Conservation (phyloP, 2,329 filamentous ascomycete species). For the Plenodomus biglobosus region DNA sequence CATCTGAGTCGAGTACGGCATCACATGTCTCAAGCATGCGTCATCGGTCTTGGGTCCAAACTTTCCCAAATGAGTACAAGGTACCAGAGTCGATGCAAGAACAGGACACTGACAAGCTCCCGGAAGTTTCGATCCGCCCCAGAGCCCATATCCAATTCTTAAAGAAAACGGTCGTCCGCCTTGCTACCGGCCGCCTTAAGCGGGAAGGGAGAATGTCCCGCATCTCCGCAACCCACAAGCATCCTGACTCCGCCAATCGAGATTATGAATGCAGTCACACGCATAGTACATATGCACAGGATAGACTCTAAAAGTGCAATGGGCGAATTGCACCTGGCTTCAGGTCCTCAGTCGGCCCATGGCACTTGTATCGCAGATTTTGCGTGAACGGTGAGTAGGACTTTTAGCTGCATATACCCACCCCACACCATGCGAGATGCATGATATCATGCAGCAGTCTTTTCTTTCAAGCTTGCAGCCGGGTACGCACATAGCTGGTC, state of each 20-base stretch:
- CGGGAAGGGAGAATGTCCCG: slow-evolving; percentile 10
- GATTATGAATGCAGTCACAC: slow-evolving; percentile 3
- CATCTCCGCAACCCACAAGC: slow-evolving; percentile 8
- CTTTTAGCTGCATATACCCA: slow-evolving; percentile 16
- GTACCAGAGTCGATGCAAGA: background rate
- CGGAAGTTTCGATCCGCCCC: too few species aligned
- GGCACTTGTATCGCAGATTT: slow-evolving; percentile 11
- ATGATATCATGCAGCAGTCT: background rate
- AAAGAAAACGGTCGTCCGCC: background rate
- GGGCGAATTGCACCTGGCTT: slow-evolving; percentile 11
- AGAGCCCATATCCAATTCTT: background rate
- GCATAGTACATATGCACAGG: background rate
- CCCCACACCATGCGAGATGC: slow-evolving; percentile 1
- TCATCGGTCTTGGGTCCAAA: background rate
- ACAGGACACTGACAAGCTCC: background rate
- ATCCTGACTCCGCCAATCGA: slow-evolving; percentile 6
- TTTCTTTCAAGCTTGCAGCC: background rate
- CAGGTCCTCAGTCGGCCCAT: slow-evolving; percentile 10
- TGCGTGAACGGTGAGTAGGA: slow-evolving; percentile 26
- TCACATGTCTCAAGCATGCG: background rate
- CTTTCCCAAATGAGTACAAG: background rate
- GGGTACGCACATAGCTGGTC: background rate
- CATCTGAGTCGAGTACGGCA: slow-evolving; percentile 1
- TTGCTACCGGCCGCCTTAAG: slow-evolving; percentile 3
- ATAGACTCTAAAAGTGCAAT: background rate